Conservation (phyloP, 306 rosid genomes). For the Gastrolobium bilobum region DNA sequence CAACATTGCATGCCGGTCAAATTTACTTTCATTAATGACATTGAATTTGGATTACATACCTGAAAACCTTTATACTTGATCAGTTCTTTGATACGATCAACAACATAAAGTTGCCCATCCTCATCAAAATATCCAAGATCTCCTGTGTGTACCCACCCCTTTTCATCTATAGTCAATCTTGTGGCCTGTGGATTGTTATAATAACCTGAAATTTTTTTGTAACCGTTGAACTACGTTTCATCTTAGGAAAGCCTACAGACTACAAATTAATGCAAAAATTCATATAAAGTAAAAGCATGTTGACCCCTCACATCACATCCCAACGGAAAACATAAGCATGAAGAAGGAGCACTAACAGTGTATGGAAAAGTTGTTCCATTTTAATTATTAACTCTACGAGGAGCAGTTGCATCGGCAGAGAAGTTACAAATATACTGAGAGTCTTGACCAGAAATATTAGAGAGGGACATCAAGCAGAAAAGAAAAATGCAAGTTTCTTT, state of each 20-base stretch:
- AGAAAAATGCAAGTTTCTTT: background rate
- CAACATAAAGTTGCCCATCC: slow-evolving; percentile 72
- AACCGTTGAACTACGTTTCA: background rate
- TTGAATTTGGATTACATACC: slow-evolving; percentile 52
- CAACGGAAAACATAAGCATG: slow-evolving; percentile 3
- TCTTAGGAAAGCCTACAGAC: background rate
- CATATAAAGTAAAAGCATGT: background rate
- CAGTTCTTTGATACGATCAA: slow-evolving; percentile 90
- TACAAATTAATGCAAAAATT: slow-evolving; percentile 9
- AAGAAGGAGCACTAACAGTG: background rate
- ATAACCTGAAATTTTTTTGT: slow-evolving; percentile 64
- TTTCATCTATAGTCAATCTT: slow-evolving; percentile 65
- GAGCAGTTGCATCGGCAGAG: background rate
- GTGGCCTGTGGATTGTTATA: slow-evolving; percentile 79
- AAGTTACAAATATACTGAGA: background rate
- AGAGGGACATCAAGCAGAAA: background rate
- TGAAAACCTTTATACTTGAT: slow-evolving; percentile 90
- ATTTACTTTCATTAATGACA: background rate
- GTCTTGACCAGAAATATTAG: background rate
- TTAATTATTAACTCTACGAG: background rate
- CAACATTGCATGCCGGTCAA: background rate
- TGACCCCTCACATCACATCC: background rate
- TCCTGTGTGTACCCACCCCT: slow-evolving; percentile 88
- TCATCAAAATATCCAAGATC: slow-evolving; percentile 90
- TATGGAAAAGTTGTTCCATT: background rate